Percentiles rank a stretch among this genome's conserved stretches.
Conservation (phyloP, 768 basidiomycete genomes). For the Mrakia gelida region DNA sequence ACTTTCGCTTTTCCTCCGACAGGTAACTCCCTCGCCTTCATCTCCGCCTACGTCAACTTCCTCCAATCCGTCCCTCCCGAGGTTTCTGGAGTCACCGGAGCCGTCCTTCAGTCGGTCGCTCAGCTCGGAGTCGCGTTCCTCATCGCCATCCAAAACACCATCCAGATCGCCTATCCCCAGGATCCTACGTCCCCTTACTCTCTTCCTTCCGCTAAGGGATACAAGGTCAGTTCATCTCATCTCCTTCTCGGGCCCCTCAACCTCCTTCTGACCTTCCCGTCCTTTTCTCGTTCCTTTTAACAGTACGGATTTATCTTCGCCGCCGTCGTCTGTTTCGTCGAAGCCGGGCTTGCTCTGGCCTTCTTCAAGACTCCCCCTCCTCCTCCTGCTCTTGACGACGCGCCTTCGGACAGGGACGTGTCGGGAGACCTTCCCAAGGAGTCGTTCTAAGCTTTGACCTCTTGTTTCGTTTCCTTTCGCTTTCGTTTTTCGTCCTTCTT, state of each 20-base stretch:
- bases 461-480: background rate
- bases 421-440: background rate
- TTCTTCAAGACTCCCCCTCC: slow-evolving; percentile 1
- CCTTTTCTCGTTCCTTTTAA: background rate
- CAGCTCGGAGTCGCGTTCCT: slow-evolving; percentile 38
- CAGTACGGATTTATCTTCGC: slow-evolving; percentile 1
- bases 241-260: background rate
- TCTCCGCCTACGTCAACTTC: slow-evolving; percentile 14
- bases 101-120: slow-evolving; percentile 36
- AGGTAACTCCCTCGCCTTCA: slow-evolving; percentile 6
- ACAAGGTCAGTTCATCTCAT: background rate
- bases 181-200: background rate
- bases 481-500: background rate
- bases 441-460: background rate
- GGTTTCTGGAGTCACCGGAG: slow-evolving; percentile 39
- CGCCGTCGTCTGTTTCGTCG: background rate
- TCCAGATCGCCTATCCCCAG: background rate
- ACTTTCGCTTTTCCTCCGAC: background rate
- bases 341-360: background rate
- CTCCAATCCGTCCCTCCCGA: slow-evolving; percentile 32
- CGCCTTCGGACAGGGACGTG: background rate
- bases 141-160: slow-evolving; percentile 34
- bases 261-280: background rate
- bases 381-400: background rate
- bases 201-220: slow-evolving; percentile 1